Base-by-base conservation (phyloP, 2,329 filamentous ascomycete species). In the Calonectria pseudoturangicola region DNA sequence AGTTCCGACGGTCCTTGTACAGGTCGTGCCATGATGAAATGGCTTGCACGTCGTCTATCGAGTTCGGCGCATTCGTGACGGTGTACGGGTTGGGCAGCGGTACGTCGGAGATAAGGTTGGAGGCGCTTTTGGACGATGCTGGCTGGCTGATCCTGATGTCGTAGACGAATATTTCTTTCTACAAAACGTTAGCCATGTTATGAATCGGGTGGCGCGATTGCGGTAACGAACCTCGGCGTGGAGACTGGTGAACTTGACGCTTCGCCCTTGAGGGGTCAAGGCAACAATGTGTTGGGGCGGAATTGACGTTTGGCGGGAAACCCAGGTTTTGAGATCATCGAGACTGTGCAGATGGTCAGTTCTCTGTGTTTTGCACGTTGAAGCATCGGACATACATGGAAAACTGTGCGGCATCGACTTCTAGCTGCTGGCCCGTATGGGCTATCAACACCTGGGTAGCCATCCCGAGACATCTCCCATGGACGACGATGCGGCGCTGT, bases 91-190 rank as follows among this genome's bases (percentile, higher is more conserved):
- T 87, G 43, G 89, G 90, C 41, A 87, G 80, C 56, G 89, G 86
- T 73, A 87, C 79, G 70, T 91, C 88, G 79, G 85, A 84, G 73
- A 88, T 82, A 67, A 87, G 82, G 21, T 84, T 84, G 21, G 86
- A 83, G 8, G 86, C 81, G 58, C 84, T 82, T 45, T 84, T 85
- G 9, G 88, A 79, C 65, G 89, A 87, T 62, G 88, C 85, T 64
- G 91, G 84, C 75, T 93, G 89, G 75, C 93, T 92, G 79, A 93
- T 91, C 77, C 93, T 92, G 74, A 95, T 93, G 84, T 98, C 95
- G 85, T 98, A 99, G 66, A 98, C 91, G 82, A 94, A 98, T 70
- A 99, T 92, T 83, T 98, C 95, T 77, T 92, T 94, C 93, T 97
- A 63, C 4, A 5, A 43, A 13, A 51, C 51, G 74, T 79, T 36